phyloP scores from a whole-genome alignment of 805 yeast genomes.

The Brettanomyces anomalus region DNA sequence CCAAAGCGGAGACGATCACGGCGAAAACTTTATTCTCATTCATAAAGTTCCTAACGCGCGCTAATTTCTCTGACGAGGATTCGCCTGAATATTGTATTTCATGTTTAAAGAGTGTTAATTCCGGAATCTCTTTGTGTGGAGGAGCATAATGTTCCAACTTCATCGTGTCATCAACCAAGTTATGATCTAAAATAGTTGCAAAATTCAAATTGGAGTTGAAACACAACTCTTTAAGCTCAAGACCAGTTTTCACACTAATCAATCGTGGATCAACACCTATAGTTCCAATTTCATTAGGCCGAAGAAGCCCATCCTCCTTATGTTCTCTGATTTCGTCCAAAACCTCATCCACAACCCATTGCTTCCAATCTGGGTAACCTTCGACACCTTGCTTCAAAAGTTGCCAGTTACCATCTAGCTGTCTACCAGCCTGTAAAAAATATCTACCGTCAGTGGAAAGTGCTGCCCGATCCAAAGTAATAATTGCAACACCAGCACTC shows the following conservation, averaged over 20 bases:
- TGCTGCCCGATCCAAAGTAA: conserved; percentile 61
- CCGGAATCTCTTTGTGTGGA: conserved; percentile 7
- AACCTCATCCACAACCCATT: conserved; percentile 59
- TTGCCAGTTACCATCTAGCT: conserved; percentile 72
- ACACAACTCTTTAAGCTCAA: conserved; percentile 27
- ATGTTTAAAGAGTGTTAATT: conserved; percentile 27
- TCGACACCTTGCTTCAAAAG: conserved; percentile 70
- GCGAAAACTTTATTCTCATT: conserved; percentile 27
- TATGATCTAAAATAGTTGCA: conserved; percentile 41
- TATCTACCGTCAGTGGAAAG: conserved; percentile 93
- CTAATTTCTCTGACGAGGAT: conserved; percentile 28
- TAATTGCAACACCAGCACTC: conserved; percentile 86
- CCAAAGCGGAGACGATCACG: conserved; percentile 42
- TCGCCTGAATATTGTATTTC: conserved; percentile 35
- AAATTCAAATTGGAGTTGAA: conserved; percentile 33
- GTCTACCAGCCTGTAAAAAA: conserved; percentile 81
- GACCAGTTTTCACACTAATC: conserved; percentile 42
- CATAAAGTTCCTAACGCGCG: conserved; percentile 21
- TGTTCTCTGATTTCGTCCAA: neutral
- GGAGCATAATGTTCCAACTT: conserved; percentile 21
- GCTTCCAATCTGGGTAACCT: conserved; percentile 72
- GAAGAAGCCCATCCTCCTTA: neutral
- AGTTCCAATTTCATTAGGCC: conserved; percentile 26
- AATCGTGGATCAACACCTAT: conserved; percentile 82
- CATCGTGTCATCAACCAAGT: conserved; percentile 76